Evolutionary conservation across 768 basidiomycete species (phyloP).

Genomic region (Sutorius australiensis): DNA sequence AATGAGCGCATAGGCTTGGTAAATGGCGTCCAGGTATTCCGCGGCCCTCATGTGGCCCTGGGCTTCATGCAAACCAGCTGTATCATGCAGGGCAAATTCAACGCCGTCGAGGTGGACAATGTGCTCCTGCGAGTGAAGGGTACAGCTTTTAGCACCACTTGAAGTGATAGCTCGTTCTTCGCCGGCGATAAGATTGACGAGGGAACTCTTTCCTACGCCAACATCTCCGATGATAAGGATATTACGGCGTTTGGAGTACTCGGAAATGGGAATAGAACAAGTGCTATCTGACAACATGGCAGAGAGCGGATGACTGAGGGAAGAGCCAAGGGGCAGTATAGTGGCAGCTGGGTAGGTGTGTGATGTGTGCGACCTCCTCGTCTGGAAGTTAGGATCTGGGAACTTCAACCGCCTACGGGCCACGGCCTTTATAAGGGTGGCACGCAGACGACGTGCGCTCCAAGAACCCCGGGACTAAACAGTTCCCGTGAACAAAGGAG

Average conservation of each 20-base stretch:
- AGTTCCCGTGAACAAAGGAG: conserved; percentile 9
- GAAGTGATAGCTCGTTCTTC: conserved; percentile 26
- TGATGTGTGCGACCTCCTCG: background rate
- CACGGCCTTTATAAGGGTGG: conserved; percentile 12
- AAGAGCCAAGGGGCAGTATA: conserved; percentile 1
- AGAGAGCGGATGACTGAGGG: background rate
- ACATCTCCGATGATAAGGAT: conserved; percentile 28
- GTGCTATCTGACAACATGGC: conserved; percentile 11
- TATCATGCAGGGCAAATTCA: conserved; percentile 24
- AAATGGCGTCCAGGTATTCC: conserved; percentile 26
- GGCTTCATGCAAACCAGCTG: conserved; percentile 29
- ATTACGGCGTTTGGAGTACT: conserved; percentile 17
- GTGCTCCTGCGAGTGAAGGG: conserved; percentile 29
- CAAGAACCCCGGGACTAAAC: background rate
- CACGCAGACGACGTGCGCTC: background rate
- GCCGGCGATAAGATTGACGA: conserved; percentile 39
- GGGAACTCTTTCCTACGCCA: conserved; percentile 37
- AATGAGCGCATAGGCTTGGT: conserved; percentile 34
- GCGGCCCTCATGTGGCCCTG: conserved; percentile 19
- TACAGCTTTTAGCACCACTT: conserved; percentile 33
- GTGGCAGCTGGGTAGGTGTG: background rate
- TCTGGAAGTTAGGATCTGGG: conserved; percentile 1
- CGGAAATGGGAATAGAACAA: conserved; percentile 14
- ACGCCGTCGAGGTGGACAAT: conserved; percentile 12
- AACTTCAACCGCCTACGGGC: background rate